Evolutionary conservation across 2,329 filamentous ascomycete species (phyloP), one percentile per base, ranked within the genome.

Genomic region (Botrytis elliptica): DNA sequence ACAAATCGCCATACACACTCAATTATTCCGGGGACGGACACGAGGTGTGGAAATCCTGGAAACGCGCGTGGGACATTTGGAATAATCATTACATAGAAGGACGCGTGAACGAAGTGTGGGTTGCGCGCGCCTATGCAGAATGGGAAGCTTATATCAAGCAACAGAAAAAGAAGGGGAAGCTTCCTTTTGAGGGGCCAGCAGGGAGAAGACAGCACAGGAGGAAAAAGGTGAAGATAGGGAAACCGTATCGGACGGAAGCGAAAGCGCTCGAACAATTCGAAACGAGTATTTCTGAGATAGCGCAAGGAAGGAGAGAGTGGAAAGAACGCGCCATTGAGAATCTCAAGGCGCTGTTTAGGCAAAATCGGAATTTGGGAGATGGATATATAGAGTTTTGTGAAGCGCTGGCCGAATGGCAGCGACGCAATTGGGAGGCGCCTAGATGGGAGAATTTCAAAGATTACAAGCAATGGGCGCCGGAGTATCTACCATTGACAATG

Each of bases 21-120:
- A 33, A 60, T 5, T 57, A 49, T 33, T 22, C 36, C n/a, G 70
- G 70, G 0, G 70, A 75, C 33, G 76, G 79, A 8, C 46, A 59
- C 4, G 79, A 80, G 52, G 71, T 79, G 10, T 81, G 79, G 79
- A 59, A 70, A 46, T 75, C 71, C 38, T 81, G 79, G 79, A 81
- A 79, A 63, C 75, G 79, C 18, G 79, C 79, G 1, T 81, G 76
- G 75, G 79, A 80, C 76, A n/a, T 81, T 2, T 80, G 79, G 78
- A 80, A 81, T 60, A 78, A 78, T 66, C 62, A 78, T 64, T 80
- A 78, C 38, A 79, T 80, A 36, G 76, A 79, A 57, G 78, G 79
- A 33, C 74, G 79, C 2, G 75, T 76, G 16, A 75, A 78, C 55
- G 62, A 71, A 9, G 63, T 73, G 10, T 80, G 77, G 77, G 70